phyloP scores from a whole-genome alignment of 2,329 filamentous ascomycete genomes.

The Penicillium sp. region DNA sequence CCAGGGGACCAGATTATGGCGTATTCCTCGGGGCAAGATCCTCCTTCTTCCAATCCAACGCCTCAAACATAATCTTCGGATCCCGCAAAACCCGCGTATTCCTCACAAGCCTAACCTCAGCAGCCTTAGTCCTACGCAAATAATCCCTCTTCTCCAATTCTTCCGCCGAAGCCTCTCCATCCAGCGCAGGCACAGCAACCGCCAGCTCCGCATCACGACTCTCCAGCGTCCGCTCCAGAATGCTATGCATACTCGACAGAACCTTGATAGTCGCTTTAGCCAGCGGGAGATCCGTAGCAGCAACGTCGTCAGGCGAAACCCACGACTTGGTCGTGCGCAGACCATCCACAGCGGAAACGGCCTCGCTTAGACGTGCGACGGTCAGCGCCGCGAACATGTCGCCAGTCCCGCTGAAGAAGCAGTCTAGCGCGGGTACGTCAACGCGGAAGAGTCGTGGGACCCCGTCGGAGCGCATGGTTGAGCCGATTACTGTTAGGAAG shows the following conservation, averaged over 20 bases:
- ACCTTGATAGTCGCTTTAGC: slow-evolving; percentile 83
- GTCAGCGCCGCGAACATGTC: slow-evolving; percentile 98
- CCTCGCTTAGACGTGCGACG: slow-evolving; percentile 82
- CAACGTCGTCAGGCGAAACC: slow-evolving; percentile 71
- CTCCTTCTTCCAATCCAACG: slow-evolving; percentile 42
- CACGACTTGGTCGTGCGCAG: slow-evolving; percentile 63
- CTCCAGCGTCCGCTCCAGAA: slow-evolving; percentile 66
- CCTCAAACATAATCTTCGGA: slow-evolving; percentile 64
- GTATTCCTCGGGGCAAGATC: slow-evolving; percentile 18
- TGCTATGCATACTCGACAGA: slow-evolving; percentile 85
- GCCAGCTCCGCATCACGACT: slow-evolving; percentile 66
- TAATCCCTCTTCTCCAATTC: slow-evolving; percentile 58
- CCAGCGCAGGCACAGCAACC: slow-evolving; percentile 19
- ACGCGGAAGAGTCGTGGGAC: slow-evolving; percentile 83
- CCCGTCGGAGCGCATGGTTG: slow-evolving; percentile 62
- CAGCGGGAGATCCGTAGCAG: slow-evolving; percentile 70
- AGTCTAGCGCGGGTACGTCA: slow-evolving; percentile 80
- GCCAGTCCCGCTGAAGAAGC: slow-evolving; percentile 93
- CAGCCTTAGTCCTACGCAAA: slow-evolving; percentile 74
- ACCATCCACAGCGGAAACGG: slow-evolving; percentile 54
- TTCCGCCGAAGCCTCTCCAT: slow-evolving; percentile 40
- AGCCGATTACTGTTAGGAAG: slow-evolving; percentile 71
- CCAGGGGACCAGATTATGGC: no score
- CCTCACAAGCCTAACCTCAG: slow-evolving; percentile 79
- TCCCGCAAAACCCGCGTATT: slow-evolving; percentile 66